Conservation (phyloP, 2,329 filamentous ascomycete genomes). For the Fusarium tuaranense region DNA sequence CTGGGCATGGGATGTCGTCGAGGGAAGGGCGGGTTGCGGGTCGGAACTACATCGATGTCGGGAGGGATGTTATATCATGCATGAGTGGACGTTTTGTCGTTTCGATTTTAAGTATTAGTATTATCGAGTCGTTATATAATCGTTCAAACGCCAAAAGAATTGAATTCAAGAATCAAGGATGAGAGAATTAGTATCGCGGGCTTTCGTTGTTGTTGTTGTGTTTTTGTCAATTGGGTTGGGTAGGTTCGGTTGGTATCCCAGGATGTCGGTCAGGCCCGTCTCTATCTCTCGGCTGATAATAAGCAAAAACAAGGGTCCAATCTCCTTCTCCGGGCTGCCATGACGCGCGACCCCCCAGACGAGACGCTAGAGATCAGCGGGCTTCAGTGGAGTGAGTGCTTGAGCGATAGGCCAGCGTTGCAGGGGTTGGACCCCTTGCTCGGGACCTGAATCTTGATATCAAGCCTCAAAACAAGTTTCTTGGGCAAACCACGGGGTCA, state of each 20-base stretch:
- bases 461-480: neutral
- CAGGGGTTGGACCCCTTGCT: slow-evolving; percentile 13
- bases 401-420: neutral
- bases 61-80: slow-evolving; percentile 3
- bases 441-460: neutral
- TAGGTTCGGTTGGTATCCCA: neutral
- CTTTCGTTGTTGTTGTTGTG: slow-evolving; percentile 14
- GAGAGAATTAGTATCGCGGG: slow-evolving; percentile 23
- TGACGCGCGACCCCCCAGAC: slow-evolving; percentile 20
- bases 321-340: slow-evolving; percentile 3
- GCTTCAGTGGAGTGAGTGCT: slow-evolving; percentile 20
- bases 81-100: neutral
- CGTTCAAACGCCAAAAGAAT: neutral
- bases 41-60: slow-evolving; percentile 35
- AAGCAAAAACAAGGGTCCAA: slow-evolving; percentile 28
- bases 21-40: slow-evolving; percentile 20
- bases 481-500: neutral
- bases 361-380: slow-evolving; percentile 10
- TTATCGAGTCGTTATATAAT: neutral
- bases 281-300: slow-evolving; percentile 27
- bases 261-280: neutral
- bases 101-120: neutral
- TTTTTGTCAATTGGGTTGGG: slow-evolving; percentile 19
- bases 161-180: neutral
- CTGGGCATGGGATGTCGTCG: slow-evolving; percentile 62